A percentile compares a stretch with the other conserved stretches of the same genome.
phyloP scores from a whole-genome alignment of 2,329 filamentous ascomycete species.

The Xenosphaeropsis pyriputrescens region DNA sequence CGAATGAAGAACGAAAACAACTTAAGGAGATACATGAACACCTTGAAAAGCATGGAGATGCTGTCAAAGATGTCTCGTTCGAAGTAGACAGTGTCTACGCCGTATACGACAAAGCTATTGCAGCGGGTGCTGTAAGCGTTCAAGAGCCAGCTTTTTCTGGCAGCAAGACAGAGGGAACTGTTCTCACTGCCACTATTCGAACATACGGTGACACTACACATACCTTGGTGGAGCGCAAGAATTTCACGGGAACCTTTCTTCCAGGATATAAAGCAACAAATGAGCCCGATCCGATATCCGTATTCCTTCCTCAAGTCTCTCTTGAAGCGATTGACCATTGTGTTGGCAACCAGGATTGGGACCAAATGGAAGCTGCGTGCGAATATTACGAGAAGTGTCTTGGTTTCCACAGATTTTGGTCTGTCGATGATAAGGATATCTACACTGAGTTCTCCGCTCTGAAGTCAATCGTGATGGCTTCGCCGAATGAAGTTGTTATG shows the following conservation, averaged over 20 bases:
- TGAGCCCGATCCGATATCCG: constrained; percentile 19
- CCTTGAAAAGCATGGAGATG: constrained; percentile 79
- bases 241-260: constrained; percentile 65
- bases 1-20: constrained; percentile 45
- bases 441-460: constrained; percentile 85
- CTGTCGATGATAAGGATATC: constrained; percentile 84
- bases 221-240: constrained; percentile 62
- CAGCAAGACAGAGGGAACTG: constrained; percentile 46
- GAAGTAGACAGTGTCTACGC: constrained; percentile 80
- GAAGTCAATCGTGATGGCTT: constrained; percentile 81
- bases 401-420: constrained; percentile 95
- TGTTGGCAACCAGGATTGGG: constrained; percentile 93
- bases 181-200: constrained; percentile 65
- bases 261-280: constrained; percentile 54
- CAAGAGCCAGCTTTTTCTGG: constrained; percentile 35
- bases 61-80: constrained; percentile 89
- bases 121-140: constrained; percentile 46
- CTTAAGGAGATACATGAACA: constrained; percentile 69
- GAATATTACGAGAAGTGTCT: constrained; percentile 73
- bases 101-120: constrained; percentile 62
- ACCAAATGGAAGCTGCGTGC: constrained; percentile 60
- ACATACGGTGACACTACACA: constrained; percentile 96
- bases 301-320: constrained; percentile 43
- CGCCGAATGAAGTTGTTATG: constrained; percentile 73
- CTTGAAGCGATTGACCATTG: constrained; percentile 84